Percentiles rank a stretch among this genome's conserved stretches.
phyloP scores from a whole-genome alignment of 1,139 yeast species.

The Suhomyces atakaporum region DNA sequence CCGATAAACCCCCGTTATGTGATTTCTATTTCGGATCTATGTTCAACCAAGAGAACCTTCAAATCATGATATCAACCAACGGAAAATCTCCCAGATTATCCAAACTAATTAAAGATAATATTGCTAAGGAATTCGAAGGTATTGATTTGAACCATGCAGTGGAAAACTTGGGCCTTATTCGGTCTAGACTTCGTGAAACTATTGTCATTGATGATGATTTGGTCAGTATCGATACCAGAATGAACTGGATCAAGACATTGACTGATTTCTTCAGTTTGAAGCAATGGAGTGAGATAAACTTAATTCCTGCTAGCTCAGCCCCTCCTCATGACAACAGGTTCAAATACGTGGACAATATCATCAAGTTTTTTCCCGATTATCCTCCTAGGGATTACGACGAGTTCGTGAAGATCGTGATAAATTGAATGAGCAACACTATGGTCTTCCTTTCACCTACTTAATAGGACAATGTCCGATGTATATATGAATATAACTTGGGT shows the following conservation, averaged over 20 bases:
- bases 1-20: constrained; percentile 81
- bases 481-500: no score
- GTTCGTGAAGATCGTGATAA: constrained; percentile 25
- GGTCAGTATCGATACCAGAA: constrained; percentile 57
- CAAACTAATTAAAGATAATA: constrained; percentile 60
- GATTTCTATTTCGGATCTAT: constrained; percentile 87
- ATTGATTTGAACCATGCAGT: constrained; percentile 58
- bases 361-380: constrained; percentile 38
- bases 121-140: constrained; percentile 48
- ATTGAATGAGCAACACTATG: no score
- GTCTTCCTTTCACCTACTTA: no score
- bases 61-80: constrained; percentile 81
- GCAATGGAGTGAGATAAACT: constrained; percentile 57
- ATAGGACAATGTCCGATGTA: no score
- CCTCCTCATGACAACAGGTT: constrained; percentile 19
- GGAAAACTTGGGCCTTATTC: constrained; percentile 59
- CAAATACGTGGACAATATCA: constrained; percentile 29
- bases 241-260: constrained; percentile 70
- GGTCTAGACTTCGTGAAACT: constrained; percentile 52
- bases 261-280: constrained; percentile 62
- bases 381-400: constrained; percentile 43
- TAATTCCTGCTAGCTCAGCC: constrained; percentile 17
- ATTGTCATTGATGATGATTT: constrained; percentile 49
- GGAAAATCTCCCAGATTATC: constrained; percentile 83
- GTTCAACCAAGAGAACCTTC: constrained; percentile 74